phyloP scores from a whole-genome alignment of 208 protist species.

The Herpetomonas tarakana region DNA sequence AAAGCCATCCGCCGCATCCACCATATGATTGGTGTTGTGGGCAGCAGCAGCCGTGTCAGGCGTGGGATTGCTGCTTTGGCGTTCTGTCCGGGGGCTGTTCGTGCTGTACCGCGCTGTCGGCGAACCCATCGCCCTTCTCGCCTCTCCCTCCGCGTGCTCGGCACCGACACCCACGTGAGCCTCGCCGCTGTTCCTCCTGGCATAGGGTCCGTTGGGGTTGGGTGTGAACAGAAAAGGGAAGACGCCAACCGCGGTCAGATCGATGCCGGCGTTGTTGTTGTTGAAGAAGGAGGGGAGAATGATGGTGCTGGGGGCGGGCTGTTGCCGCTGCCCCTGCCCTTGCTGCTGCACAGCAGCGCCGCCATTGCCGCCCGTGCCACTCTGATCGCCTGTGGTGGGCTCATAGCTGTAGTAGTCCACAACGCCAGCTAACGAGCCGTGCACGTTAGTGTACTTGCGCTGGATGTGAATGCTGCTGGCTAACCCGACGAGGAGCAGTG shows the following conservation, averaged over 20 bases:
- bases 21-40: background rate
- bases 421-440: slow-evolving; percentile 28
- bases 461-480: slow-evolving; percentile 16
- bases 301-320: background rate
- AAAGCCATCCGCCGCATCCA: no score
- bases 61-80: no score
- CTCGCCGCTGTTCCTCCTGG: background rate
- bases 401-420: slow-evolving; percentile 37
- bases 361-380: background rate
- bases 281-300: background rate
- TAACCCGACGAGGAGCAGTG: slow-evolving; percentile 16
- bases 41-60: slow-evolving; percentile 5
- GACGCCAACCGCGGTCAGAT: background rate
- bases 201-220: background rate
- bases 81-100: no score
- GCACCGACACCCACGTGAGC: slow-evolving; percentile 6
- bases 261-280: background rate
- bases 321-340: no score
- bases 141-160: slow-evolving; percentile 4
- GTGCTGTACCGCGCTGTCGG: no score
- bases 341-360: background rate
- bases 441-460: slow-evolving; percentile 40
- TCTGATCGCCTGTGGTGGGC: slow-evolving; percentile 1
- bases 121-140: no score
- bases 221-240: background rate